Evolutionary conservation across 2,329 filamentous ascomycete species (phyloP).

Genomic region (Claviceps humidiphila): DNA sequence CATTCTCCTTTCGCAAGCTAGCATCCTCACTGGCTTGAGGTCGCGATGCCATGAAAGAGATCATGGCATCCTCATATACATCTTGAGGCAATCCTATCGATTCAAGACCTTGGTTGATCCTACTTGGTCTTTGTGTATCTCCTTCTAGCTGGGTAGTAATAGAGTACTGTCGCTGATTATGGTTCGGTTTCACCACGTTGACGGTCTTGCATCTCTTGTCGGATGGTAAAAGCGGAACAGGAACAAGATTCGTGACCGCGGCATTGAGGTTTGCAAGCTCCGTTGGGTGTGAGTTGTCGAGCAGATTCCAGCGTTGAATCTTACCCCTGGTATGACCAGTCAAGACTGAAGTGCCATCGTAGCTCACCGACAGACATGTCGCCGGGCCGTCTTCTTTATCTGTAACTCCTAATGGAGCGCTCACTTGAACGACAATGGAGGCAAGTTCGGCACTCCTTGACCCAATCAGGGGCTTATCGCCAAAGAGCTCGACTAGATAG

Average conservation of each 20-base stretch:
- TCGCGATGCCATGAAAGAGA: slow-evolving; percentile 1
- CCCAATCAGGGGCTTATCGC: slow-evolving; percentile 41
- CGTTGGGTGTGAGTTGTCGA: slow-evolving; percentile 52
- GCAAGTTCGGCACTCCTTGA: slow-evolving; percentile 37
- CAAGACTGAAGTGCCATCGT: slow-evolving; percentile 68
- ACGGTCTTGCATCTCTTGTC: slow-evolving; percentile 33
- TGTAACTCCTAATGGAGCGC: slow-evolving; percentile 39
- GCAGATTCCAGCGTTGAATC: slow-evolving; percentile 68
- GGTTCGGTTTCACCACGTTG: slow-evolving; percentile 68
- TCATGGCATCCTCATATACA: slow-evolving; percentile 23
- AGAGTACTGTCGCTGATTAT: slow-evolving; percentile 50
- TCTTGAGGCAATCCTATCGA: slow-evolving; percentile 36
- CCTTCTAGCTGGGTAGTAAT: slow-evolving; percentile 50
- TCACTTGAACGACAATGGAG: slow-evolving; percentile 43
- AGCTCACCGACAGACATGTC: slow-evolving; percentile 59
- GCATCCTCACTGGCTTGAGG: slow-evolving; percentile 7
- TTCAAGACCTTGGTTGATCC: slow-evolving; percentile 32
- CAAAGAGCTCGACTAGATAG: slow-evolving; percentile 63
- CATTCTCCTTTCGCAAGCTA: slow-evolving; percentile 24
- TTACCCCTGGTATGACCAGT: slow-evolving; percentile 74
- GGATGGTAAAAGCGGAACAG: slow-evolving; percentile 47
- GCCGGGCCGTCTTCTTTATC: slow-evolving; percentile 51
- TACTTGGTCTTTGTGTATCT: slow-evolving; percentile 24
- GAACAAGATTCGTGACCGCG: slow-evolving; percentile 68
- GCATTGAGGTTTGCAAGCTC: slow-evolving; percentile 62